Evolutionary conservation across 2,329 filamentous ascomycete genomes (phyloP), one percentile per base, ranked within the genome.

Genomic region (Coniosporium tulheliwenetii): DNA sequence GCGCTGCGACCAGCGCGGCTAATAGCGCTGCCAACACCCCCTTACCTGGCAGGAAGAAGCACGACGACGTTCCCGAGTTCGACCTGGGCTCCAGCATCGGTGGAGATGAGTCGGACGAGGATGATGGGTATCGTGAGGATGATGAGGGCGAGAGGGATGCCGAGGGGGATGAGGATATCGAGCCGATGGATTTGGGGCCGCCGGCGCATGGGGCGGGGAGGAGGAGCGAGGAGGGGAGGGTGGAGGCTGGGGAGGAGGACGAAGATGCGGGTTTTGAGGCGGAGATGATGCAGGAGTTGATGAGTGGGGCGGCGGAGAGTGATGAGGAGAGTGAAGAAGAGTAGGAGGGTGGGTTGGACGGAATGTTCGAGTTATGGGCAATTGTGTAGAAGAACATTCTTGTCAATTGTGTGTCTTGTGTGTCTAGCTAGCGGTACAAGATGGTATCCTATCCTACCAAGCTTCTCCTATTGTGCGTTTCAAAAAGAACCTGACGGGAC

Each of bases 201-300:
- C 56, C 57, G 8, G 56, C 47, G 8, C 43, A 50, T 38, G 38
- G 8, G 44, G 44, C 30, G 45, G 43, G 16, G 40, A 37, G n/a
- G 37, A 41, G 8, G 29, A 15, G 31, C 15, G 37, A 13, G 19
- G 10, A 39, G n/a, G 37, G 16, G 5, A 12, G 30, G 37, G 30
- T 9, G 4, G 30, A 42, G 36, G 36, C 35, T 32, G 36, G 39
- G 38, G 42, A 42, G 33, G 55, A 58, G 19, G 62, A 63, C 26
- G 64, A 66, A 1, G 57, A 59, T 10, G 56, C 59, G 44, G 52
- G 54, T 56, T 48, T 65, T 39, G 62, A 64, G 47, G 57, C 51
- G 13, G 51, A 62, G 50, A 62, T 67, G 53, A 59, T 62, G 43
- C 51, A 59, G 40, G 64, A 60, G 0, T 45, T 60, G 49, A 51